Conservation (phyloP, 83 land plant genomes). For the Thuja plicata region DNA sequence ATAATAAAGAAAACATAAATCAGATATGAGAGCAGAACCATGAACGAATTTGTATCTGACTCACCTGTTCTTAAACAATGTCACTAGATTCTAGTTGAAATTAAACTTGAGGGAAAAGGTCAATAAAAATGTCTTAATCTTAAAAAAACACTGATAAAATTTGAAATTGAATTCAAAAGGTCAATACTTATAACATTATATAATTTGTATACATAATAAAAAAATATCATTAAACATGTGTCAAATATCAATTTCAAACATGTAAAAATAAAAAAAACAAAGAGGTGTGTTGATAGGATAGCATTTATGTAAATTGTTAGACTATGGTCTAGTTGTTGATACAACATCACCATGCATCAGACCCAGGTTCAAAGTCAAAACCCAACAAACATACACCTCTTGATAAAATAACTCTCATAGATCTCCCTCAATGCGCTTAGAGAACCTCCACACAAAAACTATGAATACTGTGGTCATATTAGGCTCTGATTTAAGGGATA, state of each 20-base stretch:
- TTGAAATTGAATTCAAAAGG: background rate
- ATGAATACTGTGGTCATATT: no score
- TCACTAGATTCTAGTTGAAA: background rate
- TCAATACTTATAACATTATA: no score
- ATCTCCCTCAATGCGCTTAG: background rate
- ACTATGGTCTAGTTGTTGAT: background rate
- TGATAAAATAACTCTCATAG: no score
- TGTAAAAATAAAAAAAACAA: background rate
- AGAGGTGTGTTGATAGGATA: background rate
- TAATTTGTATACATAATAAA: no score
- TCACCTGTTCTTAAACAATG: background rate
- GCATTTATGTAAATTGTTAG: background rate
- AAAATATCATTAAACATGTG: background rate
- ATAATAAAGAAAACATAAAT: no score
- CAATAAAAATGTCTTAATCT: no score
- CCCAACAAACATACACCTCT: background rate
- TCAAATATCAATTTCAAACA: no score
- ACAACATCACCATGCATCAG: background rate
- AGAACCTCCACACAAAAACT: background rate
- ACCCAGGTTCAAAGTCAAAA: background rate
- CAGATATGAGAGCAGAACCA: background rate
- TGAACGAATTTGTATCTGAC: background rate
- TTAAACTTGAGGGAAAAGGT: background rate
- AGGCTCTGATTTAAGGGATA: no score
- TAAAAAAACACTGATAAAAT: background rate